phyloP scores from a whole-genome alignment of 1,284 basidiomycete genomes.

The Sutorius eximius region DNA sequence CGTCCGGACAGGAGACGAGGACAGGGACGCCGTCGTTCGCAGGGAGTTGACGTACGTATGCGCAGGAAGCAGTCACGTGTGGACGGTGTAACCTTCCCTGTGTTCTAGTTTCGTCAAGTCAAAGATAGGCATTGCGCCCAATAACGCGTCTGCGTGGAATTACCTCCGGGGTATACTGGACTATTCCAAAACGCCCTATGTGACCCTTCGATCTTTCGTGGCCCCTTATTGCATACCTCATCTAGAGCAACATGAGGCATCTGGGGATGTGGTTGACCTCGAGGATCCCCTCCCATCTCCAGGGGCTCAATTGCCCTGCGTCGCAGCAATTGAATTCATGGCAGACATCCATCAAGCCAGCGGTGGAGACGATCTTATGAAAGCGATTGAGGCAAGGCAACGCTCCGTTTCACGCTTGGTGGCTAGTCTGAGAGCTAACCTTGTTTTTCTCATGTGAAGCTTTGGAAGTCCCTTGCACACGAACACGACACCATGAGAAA shows the following conservation, averaged over 20 bases:
- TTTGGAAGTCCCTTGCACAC: constrained; percentile 71
- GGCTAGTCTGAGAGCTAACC: constrained; percentile 10
- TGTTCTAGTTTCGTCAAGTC: constrained; percentile 58
- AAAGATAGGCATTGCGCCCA: constrained; percentile 83
- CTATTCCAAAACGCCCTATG: constrained; percentile 56
- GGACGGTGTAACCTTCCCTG: not conserved
- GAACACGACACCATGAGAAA: constrained; percentile 78
- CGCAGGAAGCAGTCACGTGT: not conserved
- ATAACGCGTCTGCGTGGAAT: constrained; percentile 93
- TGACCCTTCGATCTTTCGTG: constrained; percentile 59
- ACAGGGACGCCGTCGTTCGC: constrained; percentile 54
- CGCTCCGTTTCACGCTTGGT: not conserved
- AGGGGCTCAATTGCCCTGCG: constrained; percentile 72
- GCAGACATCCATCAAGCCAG: constrained; percentile 74
- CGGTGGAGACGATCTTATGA: constrained; percentile 39
- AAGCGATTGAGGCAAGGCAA: constrained; percentile 26
- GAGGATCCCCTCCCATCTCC: constrained; percentile 70
- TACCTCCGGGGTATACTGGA: constrained; percentile 82
- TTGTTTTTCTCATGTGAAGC: constrained; percentile 36
- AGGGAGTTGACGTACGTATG: constrained; percentile 68
- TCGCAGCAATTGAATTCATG: constrained; percentile 81
- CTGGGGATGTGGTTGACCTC: constrained; percentile 59
- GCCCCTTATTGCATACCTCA: constrained; percentile 56
- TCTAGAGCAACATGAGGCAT: constrained; percentile 24
- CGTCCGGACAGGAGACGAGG: constrained; percentile 55